Evolutionary conservation across 441 rosid genomes (phyloP), one percentile per base, ranked within the genome.

Genomic region (Erysimum cheiri): DNA sequence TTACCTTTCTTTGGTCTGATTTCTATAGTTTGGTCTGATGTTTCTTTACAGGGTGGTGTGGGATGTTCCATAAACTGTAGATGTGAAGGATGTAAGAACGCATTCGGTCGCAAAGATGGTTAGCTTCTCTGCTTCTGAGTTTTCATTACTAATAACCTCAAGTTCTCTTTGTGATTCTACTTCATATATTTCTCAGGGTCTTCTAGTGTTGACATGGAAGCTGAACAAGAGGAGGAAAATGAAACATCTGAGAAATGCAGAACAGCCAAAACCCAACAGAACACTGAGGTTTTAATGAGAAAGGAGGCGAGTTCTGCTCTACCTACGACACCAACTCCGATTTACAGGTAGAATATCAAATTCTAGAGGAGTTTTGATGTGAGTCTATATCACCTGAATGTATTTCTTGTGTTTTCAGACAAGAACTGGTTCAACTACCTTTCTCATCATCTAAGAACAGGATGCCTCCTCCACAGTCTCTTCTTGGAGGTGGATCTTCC

Each of bases 11-110:
- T 67, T 77, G 72, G 63, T 82, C 40, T 19, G 46, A 57, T 37
- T 60, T 43, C 22, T 11, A 6, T 22, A n/a, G 3, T 71, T 77
- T 77, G 32, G 33, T 71, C 10, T 24, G 28, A 13, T 71, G 36
- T 32, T 49, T 32, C 37, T 19, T 17, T 62, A 19, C 43, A 88
- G 91, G 88, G 83, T 53, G 94, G 94, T 36, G 94, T 88, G 58
- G 94, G 94, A 12, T 88, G 94, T 81, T 86, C 94, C 43, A 67
- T 81, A 64, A 85, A 78, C 84, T 88, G 94, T 73, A 80, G 91
- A 80, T 88, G 94, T 50, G 91, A 88, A 78, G 86, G 89, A 52
- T 88, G 94, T 59, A 85, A 82, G 77, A 88, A 88, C 31, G 77
- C 83, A 37, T 88, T 72, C 1, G 91, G 94, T 17, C 78, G 82